These are phyloP conservation scores for Fusarium anthophilum DNA, from an alignment of 2,329 filamentous ascomycete species.

Conservation along the genomic window DNA sequence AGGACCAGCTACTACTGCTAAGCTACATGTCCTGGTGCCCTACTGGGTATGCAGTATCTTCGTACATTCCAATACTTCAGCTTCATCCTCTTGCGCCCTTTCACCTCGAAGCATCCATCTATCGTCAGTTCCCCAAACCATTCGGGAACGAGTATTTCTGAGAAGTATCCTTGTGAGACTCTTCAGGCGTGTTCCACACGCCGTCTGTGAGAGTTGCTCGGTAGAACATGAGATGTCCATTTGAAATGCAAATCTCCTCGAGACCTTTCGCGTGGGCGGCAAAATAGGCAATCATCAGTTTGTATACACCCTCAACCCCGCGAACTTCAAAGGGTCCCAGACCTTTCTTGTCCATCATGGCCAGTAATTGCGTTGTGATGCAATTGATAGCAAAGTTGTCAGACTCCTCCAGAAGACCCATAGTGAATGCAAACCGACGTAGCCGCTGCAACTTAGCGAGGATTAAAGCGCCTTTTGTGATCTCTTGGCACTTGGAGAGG, in stretches of 20 bases:
- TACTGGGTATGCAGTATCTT: fast-evolving
- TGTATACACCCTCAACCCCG: neutral
- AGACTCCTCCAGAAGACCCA: too few species aligned
- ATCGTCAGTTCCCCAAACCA: neutral
- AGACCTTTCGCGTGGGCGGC: neutral
- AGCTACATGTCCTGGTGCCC: neutral
- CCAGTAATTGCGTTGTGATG: neutral
- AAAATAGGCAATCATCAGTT: fast-evolving
- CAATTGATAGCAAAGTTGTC: too few species aligned
- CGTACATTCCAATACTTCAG: neutral
- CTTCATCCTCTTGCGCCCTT: neutral
- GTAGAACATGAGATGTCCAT: neutral
- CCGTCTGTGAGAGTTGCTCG: neutral
- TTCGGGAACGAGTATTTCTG: fast-evolving
- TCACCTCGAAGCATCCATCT: neutral
- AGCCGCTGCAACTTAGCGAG: too few species aligned
- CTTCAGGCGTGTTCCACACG: fast-evolving
- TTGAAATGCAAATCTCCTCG: neutral
- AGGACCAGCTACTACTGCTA: neutral
- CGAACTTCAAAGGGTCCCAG: neutral
- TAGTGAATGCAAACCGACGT: too few species aligned
- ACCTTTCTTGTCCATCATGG: neutral
- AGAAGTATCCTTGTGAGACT: neutral
- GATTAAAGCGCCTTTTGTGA: too few species aligned
- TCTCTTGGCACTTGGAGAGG: too few species aligned